phyloP scores from a whole-genome alignment of 345 rosid genomes.

The Hypericum androsaemum region DNA sequence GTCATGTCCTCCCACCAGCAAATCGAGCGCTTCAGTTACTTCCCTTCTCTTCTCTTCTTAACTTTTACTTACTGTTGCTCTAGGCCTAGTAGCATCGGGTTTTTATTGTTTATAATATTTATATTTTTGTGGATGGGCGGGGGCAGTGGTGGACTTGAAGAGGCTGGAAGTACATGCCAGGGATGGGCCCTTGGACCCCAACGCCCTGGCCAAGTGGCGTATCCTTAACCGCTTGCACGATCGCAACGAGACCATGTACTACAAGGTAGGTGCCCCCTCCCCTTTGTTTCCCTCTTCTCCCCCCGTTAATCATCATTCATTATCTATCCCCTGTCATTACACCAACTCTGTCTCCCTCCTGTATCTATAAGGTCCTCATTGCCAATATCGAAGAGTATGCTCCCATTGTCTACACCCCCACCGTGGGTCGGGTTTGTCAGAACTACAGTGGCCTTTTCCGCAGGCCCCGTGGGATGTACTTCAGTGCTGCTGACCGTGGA shows the following conservation, averaged over 20 bases:
- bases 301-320: not conserved
- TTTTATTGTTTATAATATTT: not conserved
- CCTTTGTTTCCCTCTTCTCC: not conserved
- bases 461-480: constrained; percentile 98
- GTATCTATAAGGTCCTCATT: constrained; percentile 60
- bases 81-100: not conserved
- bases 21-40: constrained; percentile 82
- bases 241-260: constrained; percentile 95
- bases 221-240: constrained; percentile 92
- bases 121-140: no score
- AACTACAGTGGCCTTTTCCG: constrained; percentile 92
- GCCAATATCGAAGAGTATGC: constrained; percentile 93
- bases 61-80: not conserved
- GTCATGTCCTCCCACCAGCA: constrained; percentile 82
- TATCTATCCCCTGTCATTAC: not conserved
- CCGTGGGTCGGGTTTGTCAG: constrained; percentile 96
- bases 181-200: constrained; percentile 90
- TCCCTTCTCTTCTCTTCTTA: constrained; percentile 1
- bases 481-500: constrained; percentile 88
- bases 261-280: constrained; percentile 43
- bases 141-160: constrained; percentile 83
- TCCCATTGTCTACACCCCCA: constrained; percentile 91
- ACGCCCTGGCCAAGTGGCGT: constrained; percentile 92
- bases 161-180: constrained; percentile 85
- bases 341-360: constrained; percentile 1